Evolutionary conservation across 164 flowering plant genomes (phyloP).

Genomic region (Vitis labrusca): DNA sequence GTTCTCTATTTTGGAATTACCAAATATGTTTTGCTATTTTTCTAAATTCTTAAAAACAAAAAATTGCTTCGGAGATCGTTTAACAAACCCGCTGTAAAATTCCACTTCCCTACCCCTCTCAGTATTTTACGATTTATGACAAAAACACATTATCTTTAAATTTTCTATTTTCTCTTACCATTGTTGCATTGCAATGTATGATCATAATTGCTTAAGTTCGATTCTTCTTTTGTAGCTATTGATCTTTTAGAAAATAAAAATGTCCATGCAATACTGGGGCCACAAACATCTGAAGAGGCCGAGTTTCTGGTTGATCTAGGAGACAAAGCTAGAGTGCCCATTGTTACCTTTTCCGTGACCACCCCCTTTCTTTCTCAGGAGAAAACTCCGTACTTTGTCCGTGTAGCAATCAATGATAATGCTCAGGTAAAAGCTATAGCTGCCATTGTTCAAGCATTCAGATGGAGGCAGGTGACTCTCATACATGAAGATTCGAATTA

Average conservation of each 20-base stretch:
- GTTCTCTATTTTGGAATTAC: no score
- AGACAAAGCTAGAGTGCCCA: constrained; percentile 16
- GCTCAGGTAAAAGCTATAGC: constrained; percentile 16
- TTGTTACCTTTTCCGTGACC: constrained; percentile 9
- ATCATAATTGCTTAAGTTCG: no score
- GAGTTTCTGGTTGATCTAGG: constrained; percentile 18
- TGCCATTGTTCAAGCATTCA: constrained; percentile 7
- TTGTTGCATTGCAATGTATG: no score
- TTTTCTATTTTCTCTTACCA: no score
- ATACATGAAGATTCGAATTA: constrained; percentile 11
- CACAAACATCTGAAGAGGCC: constrained; percentile 11
- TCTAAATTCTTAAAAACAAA: no score
- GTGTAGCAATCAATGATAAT: constrained; percentile 3
- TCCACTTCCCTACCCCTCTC: no score
- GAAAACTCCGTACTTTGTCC: constrained; percentile 10
- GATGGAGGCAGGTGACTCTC: constrained; percentile 15
- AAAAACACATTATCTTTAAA: no score
- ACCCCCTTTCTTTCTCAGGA: constrained; percentile 1
- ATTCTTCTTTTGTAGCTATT: background rate
- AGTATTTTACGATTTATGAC: no score
- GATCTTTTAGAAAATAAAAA: constrained; percentile 8
- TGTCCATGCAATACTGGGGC: constrained; percentile 20
- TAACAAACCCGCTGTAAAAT: no score
- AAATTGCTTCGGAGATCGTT: no score
- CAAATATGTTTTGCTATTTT: no score